Percentiles rank a stretch among this genome's conserved stretches.
These are phyloP conservation scores for Acanthamoeba divionensis DNA, from an alignment of 208 protist species.

Conservation along the genomic window DNA sequence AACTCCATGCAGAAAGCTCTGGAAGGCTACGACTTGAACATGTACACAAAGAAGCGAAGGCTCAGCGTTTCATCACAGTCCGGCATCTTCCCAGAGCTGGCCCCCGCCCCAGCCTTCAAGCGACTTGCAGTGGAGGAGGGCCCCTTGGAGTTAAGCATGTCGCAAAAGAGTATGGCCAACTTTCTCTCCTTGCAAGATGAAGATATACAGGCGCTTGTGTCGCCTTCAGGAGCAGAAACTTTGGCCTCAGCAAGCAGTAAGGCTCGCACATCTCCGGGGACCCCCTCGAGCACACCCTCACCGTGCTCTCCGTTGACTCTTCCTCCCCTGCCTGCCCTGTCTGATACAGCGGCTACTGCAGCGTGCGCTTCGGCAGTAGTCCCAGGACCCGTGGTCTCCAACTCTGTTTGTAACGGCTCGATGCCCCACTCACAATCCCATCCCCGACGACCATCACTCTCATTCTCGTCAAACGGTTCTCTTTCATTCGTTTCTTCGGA, in stretches of 20 bases:
- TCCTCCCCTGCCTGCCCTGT: neutral
- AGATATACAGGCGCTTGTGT: neutral
- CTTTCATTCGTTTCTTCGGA: neutral
- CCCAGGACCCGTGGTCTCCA: neutral
- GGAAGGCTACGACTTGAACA: neutral
- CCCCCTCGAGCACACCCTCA: neutral
- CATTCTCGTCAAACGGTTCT: neutral
- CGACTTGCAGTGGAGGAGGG: neutral
- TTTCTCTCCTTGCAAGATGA: constrained; percentile 23
- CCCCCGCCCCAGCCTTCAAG: neutral
- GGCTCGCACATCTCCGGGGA: neutral
- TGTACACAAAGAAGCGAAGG: constrained; percentile 34
- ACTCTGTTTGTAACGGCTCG: neutral
- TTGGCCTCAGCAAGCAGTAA: neutral
- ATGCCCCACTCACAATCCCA: neutral
- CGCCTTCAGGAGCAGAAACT: neutral
- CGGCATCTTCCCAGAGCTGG: no score
- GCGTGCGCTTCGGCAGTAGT: no score
- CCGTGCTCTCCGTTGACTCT: neutral
- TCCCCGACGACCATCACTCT: neutral
- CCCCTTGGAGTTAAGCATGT: neutral
- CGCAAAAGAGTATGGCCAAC: neutral
- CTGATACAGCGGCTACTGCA: neutral
- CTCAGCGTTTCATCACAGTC: neutral
- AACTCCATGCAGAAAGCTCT: neutral